These are phyloP conservation scores for Gymnopus androsaceus DNA, from an alignment of 1,284 basidiomycete genomes.

Conservation along the genomic window DNA sequence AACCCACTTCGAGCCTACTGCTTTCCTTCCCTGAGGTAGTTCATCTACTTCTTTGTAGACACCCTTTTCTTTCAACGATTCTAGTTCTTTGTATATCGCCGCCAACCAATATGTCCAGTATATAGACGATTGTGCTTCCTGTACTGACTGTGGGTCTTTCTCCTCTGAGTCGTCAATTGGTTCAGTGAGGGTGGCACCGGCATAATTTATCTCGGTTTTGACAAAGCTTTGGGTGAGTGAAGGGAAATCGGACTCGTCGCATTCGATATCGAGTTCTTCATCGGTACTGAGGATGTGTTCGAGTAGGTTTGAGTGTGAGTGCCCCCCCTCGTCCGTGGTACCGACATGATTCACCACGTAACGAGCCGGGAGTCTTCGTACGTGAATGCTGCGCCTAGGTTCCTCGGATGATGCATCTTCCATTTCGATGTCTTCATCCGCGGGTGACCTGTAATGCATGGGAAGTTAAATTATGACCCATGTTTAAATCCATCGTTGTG, in stretches of 20 bases:
- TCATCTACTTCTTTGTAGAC: slow-evolving; percentile 14
- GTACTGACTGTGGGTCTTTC: slow-evolving; percentile 15
- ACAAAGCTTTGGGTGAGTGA: neutral
- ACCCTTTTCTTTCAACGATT: slow-evolving; percentile 6
- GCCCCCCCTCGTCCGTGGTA: neutral
- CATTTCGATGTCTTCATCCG: neutral
- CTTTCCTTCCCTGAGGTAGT: slow-evolving; percentile 17
- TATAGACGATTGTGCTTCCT: slow-evolving; percentile 12
- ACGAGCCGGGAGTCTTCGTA: neutral
- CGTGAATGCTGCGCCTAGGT: neutral
- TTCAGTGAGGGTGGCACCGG: slow-evolving; percentile 16
- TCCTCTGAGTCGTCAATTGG: slow-evolving; percentile 22
- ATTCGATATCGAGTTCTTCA: slow-evolving; percentile 10
- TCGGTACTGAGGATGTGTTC: neutral
- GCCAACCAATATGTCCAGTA: slow-evolving; percentile 1
- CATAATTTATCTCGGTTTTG: slow-evolving; percentile 12
- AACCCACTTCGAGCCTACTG: slow-evolving; percentile 23
- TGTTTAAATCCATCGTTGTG: too few species aligned
- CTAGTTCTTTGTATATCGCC: slow-evolving; percentile 23
- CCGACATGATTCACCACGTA: neutral
- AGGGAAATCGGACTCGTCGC: neutral
- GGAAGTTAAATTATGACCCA: too few species aligned
- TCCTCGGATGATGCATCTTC: neutral
- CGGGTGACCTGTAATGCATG: neutral
- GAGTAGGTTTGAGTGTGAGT: neutral